Conservation (phyloP, 2,329 filamentous ascomycete genomes). For the Botrytis byssoidea region DNA sequence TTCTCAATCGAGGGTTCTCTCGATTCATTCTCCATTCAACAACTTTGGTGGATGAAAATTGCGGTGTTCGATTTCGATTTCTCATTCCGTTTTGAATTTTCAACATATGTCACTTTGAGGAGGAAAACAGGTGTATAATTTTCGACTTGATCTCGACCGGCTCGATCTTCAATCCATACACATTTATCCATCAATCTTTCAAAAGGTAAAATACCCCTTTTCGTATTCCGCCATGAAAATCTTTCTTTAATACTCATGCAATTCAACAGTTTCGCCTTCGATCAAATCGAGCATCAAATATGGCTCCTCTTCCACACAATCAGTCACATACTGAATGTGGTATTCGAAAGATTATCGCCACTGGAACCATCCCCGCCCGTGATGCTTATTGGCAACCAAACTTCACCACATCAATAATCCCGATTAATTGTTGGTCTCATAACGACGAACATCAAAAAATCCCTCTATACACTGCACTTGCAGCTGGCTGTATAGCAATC, state of each 20-base stretch:
- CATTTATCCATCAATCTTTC: not conserved
- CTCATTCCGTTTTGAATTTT: not conserved
- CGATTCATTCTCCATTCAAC: not conserved
- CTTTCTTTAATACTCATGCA: not conserved
- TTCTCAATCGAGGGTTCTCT: not conserved
- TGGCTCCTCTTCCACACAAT: not conserved
- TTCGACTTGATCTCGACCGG: not conserved
- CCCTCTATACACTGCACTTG: constrained; percentile 51
- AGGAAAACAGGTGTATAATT: not conserved
- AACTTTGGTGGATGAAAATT: not conserved
- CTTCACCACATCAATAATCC: constrained; percentile 17
- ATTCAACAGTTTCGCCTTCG: not conserved
- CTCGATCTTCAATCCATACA: not conserved
- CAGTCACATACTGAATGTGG: not conserved
- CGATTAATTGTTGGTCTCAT: constrained; percentile 42
- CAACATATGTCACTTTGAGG: not conserved
- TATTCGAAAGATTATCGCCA: not conserved
- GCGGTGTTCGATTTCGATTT: not conserved
- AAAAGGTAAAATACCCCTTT: not conserved
- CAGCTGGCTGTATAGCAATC: constrained; percentile 55
- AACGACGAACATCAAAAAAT: constrained; percentile 57
- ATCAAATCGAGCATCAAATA: not conserved
- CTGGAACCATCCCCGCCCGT: not conserved
- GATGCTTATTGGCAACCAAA: constrained; percentile 6
- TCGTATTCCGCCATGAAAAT: not conserved